Evolutionary conservation across 768 basidiomycete species (phyloP).

Genomic region (Rhodosporidiobolus odoratus): DNA sequence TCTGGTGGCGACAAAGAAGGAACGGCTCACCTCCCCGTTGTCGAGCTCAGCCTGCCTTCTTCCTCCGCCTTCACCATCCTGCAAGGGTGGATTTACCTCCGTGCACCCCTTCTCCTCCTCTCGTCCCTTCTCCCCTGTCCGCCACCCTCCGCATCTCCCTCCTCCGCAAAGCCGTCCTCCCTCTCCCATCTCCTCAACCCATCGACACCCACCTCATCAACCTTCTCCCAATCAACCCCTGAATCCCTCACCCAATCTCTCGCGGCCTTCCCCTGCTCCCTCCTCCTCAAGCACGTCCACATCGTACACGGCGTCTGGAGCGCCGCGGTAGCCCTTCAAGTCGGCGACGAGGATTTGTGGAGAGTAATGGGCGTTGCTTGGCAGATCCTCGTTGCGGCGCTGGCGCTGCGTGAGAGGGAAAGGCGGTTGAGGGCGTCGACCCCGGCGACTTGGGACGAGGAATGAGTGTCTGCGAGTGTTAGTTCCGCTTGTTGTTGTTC

Average conservation of each 20-base stretch:
- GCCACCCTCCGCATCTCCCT: not conserved
- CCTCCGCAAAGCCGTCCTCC: not conserved
- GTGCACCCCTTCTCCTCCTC: conserved; percentile 59
- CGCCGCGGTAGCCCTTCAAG: conserved; percentile 30
- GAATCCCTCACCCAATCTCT: conserved; percentile 16
- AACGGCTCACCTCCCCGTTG: conserved; percentile 54
- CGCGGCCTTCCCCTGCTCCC: conserved; percentile 10
- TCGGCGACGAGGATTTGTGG: conserved; percentile 34
- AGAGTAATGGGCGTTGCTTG: conserved; percentile 28
- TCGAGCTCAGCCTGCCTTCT: conserved; percentile 66
- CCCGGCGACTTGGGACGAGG: too few species aligned
- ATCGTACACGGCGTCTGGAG: conserved; percentile 35
- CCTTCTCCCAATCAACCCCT: not conserved
- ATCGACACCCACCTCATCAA: not conserved
- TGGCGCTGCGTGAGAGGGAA: conserved; percentile 16
- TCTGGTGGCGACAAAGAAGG: not conserved
- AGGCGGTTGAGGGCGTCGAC: not conserved
- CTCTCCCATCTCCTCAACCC: conserved; percentile 23
- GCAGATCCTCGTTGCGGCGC: conserved; percentile 29
- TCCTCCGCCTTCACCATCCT: conserved; percentile 64
- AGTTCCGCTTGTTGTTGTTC: conserved; percentile 5
- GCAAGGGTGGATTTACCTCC: conserved; percentile 64
- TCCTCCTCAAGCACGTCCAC: conserved; percentile 21
- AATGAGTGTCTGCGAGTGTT: not conserved
- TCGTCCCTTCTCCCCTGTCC: conserved; percentile 57